Percentiles rank a stretch among this genome's conserved stretches.
These are phyloP conservation scores for Rhodotorula diobovata DNA, from an alignment of 768 basidiomycete species.

Conservation along the genomic window DNA sequence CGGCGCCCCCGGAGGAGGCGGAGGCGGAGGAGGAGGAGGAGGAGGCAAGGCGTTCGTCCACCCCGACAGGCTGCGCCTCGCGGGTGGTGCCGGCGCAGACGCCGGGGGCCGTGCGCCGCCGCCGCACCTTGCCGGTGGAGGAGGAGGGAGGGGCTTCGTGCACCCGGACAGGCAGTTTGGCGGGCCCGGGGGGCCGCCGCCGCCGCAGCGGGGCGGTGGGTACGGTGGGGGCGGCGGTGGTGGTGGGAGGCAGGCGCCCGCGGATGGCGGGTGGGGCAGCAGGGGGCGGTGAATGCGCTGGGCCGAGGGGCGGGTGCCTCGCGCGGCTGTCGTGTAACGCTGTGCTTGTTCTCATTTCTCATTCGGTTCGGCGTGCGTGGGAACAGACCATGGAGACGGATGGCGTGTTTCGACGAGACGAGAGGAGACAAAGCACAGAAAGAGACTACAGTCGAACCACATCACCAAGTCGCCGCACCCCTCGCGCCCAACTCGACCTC, in stretches of 20 bases:
- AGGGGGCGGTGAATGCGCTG: neutral
- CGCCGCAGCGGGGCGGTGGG: neutral
- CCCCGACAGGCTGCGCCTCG: slow-evolving; percentile 9
- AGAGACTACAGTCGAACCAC: neutral
- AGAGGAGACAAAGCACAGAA: neutral
- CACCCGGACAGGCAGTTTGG: slow-evolving; percentile 14
- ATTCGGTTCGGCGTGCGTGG: too few species aligned
- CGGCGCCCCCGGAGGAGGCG: neutral
- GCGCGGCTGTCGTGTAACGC: neutral
- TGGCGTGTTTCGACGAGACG: too few species aligned
- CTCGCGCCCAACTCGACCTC: slow-evolving; percentile 10
- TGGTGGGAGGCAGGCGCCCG: neutral
- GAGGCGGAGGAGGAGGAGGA: neutral
- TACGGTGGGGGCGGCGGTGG: slow-evolving; percentile 3
- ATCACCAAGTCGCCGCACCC: neutral
- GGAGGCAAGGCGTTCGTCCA: slow-evolving; percentile 11
- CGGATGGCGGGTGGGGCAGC: slow-evolving; percentile 1
- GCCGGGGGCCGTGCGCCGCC: slow-evolving; percentile 2
- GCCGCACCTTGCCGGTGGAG: neutral
- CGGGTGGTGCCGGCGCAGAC: neutral
- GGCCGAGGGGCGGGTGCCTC: neutral
- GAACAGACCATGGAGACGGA: too few species aligned
- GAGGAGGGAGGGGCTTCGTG: slow-evolving; percentile 1
- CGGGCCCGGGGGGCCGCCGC: too few species aligned
- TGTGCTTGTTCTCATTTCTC: neutral